phyloP scores from a whole-genome alignment of 768 basidiomycete genomes.

The Hygrocybe punicea region DNA sequence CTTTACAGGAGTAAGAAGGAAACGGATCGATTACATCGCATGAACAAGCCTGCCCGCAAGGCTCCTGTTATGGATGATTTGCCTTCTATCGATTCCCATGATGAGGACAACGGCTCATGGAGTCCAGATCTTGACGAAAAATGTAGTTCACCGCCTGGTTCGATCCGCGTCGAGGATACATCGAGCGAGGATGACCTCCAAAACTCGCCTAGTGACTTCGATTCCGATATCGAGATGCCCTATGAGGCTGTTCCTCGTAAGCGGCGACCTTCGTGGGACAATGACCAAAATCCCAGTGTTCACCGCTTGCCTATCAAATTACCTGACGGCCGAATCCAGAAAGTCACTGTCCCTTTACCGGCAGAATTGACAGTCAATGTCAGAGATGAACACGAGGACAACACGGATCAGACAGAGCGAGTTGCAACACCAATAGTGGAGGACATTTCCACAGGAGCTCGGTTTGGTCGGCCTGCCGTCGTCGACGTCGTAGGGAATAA shows the following conservation, averaged over 20 bases:
- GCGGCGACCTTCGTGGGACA: constrained; percentile 44
- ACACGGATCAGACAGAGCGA: constrained; percentile 30
- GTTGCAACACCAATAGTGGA: constrained; percentile 43
- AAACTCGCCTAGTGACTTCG: constrained; percentile 24
- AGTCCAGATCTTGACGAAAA: constrained; percentile 43
- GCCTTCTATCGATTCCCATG: constrained; percentile 66
- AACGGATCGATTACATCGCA: constrained; percentile 63
- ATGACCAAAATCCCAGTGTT: constrained; percentile 48
- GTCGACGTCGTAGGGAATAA: constrained; percentile 63
- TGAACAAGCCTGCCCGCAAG: constrained; percentile 55
- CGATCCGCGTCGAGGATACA: constrained; percentile 26
- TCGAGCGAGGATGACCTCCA: constrained; percentile 7
- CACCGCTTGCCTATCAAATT: constrained; percentile 84
- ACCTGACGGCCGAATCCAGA: constrained; percentile 70
- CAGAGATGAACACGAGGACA: constrained; percentile 32
- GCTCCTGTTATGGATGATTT: constrained; percentile 52
- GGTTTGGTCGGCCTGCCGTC: constrained; percentile 83
- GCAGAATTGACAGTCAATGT: constrained; percentile 21
- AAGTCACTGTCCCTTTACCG: constrained; percentile 31
- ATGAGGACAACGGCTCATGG: constrained; percentile 48
- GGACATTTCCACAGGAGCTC: constrained; percentile 77
- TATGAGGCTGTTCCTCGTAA: constrained; percentile 66
- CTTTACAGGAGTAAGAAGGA: constrained; percentile 77
- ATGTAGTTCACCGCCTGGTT: constrained; percentile 19
- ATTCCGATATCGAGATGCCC: constrained; percentile 69